Base-by-base conservation (phyloP, 495 filamentous ascomycete species). In the Neurospora pannonica region DNA sequence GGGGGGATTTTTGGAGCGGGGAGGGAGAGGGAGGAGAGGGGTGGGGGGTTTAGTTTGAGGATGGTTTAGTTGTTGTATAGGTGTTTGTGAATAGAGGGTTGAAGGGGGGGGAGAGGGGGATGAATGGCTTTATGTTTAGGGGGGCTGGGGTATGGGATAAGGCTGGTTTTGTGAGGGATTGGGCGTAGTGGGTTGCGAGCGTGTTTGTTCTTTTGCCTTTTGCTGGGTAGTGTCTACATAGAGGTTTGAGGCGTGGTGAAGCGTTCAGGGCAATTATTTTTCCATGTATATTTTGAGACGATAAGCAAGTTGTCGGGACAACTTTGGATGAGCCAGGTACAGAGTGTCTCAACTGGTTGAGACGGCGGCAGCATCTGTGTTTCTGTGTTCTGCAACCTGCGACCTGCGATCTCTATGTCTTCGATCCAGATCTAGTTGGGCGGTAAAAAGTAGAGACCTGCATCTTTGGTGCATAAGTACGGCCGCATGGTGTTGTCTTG, bases 41-140 rank as follows among this genome's bases (percentile, higher is more conserved):
- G 94, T 0, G 94, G 90, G 17, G 95, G 94, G 13, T 97, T 98
- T 84, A 86, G 88, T 46, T 83, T 98, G 76, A 89, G 92, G 75
- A 86, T 97, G 82, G 91, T 87, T 24, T 81, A 77, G 62, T 43
- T 74, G 38, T 67, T 19, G 40, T 43, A 3, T 4, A n/a, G 19
- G 17, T 43, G 40, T 43, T 13, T n/a, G 38, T 8, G 8, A 7
- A 38, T 38, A 11, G 38, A 38, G 1, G 39, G 15, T 15, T 17
- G 39, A 17, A 4, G 15, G n/a, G 40, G 6, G 5, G 40, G 0
- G 40, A n/a, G n/a, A n/a, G 19, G 19, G n/a, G 5, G 43, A 46
- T 42, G 17, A 38, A 38, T 38, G 38, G 38, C 10, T 38, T 36
- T 36, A 36, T 38, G 37, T 38, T 38, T 2, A 9, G 9, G 37